phyloP scores from a whole-genome alignment of 176 grass and related monocot species.

The Raddia guianensis region DNA sequence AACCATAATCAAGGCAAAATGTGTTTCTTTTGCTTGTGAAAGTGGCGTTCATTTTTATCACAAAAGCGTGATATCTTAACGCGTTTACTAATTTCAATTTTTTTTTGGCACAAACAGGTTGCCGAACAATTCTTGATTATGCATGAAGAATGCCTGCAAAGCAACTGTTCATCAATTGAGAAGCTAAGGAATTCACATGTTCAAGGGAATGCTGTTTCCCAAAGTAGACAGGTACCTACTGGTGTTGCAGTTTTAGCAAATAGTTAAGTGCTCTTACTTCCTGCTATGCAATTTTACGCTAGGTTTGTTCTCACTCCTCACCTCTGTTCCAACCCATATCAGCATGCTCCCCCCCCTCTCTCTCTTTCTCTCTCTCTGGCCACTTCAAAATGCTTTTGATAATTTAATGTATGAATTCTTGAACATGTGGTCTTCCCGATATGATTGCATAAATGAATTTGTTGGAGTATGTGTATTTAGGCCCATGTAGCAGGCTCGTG shows the following conservation, averaged over 20 bases:
- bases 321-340: slow-evolving; percentile 27
- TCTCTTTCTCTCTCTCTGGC: too few species aligned
- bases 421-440: neutral
- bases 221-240: slow-evolving; percentile 63
- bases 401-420: slow-evolving; percentile 14
- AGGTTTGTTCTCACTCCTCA: slow-evolving; percentile 14
- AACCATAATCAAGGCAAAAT: slow-evolving; percentile 1
- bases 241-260: slow-evolving; percentile 6
- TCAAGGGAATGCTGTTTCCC: slow-evolving; percentile 66
- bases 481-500: too few species aligned
- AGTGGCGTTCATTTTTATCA: neutral
- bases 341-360: neutral
- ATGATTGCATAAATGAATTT: neutral
- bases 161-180: slow-evolving; percentile 68
- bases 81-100: slow-evolving; percentile 23
- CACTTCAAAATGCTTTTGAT: slow-evolving; percentile 29
- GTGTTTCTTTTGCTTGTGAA: slow-evolving; percentile 3
- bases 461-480: too few species aligned
- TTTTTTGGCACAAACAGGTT: slow-evolving; percentile 49
- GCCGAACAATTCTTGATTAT: slow-evolving; percentile 77
- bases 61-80: neutral
- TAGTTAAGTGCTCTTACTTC: neutral
- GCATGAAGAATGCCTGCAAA: slow-evolving; percentile 77
- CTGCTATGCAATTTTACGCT: neutral
- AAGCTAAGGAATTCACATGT: slow-evolving; percentile 53